A percentile compares a stretch with the other conserved stretches of the same genome.
phyloP scores from a whole-genome alignment of 805 yeast species.

The Metschnikowia cerradonensis region DNA sequence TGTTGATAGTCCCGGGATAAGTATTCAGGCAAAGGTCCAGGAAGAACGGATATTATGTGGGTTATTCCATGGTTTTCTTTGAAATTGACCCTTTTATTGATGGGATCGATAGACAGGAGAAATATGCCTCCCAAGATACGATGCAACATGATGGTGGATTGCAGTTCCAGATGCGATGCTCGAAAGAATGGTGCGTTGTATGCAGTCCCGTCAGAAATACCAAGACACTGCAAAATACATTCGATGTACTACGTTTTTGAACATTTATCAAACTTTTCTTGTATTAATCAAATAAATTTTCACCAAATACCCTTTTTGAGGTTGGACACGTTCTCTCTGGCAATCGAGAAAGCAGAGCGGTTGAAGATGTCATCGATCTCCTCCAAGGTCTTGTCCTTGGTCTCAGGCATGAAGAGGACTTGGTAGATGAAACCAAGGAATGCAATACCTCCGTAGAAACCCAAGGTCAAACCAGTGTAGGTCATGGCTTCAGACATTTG shows the following conservation, averaged over 20 bases:
- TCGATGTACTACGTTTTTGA: no score
- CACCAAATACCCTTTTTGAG: constrained; percentile 22
- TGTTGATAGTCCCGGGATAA: constrained; percentile 46
- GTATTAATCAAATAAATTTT: background rate
- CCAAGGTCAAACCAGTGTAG: constrained; percentile 57
- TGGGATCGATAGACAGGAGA: constrained; percentile 68
- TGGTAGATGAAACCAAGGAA: constrained; percentile 53
- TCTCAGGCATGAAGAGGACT: constrained; percentile 61
- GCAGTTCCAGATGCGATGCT: background rate
- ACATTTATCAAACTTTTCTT: background rate
- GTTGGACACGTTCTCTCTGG: constrained; percentile 31
- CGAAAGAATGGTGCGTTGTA: background rate
- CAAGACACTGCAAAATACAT: no score
- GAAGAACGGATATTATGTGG: constrained; percentile 67
- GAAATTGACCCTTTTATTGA: constrained; percentile 45
- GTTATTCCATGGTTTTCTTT: constrained; percentile 53
- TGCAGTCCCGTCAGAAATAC: background rate
- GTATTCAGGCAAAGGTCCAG: constrained; percentile 55
- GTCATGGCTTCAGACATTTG: constrained; percentile 55
- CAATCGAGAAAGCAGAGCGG: constrained; percentile 40
- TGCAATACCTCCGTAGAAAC: constrained; percentile 67
- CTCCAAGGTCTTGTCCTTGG: constrained; percentile 67
- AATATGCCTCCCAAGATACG: constrained; percentile 79
- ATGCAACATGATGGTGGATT: constrained; percentile 20
- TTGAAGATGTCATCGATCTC: constrained; percentile 64